These are phyloP conservation scores for Gymnopilus dilepis DNA, from an alignment of 768 basidiomycete species.

Conservation along the genomic window DNA sequence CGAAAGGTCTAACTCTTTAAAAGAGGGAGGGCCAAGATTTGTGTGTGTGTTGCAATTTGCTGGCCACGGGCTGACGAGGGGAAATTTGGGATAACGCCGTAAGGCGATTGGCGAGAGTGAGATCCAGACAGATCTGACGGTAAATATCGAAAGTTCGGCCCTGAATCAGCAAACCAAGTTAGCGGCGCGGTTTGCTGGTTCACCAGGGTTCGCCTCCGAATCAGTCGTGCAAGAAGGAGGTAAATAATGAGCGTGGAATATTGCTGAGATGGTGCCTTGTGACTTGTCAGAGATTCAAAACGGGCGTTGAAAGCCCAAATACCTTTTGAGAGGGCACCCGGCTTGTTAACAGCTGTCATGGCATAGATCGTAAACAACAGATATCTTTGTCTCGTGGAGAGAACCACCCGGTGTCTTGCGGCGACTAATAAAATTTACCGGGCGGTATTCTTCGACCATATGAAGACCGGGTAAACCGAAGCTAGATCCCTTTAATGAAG, in stretches of 20 bases:
- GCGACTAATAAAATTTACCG: constrained; percentile 22
- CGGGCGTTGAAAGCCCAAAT: background rate
- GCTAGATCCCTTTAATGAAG: constrained; percentile 10
- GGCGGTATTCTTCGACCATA: constrained; percentile 21
- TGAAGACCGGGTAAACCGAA: constrained; percentile 24
- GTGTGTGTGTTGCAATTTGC: constrained; percentile 14
- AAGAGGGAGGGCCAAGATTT: constrained; percentile 11
- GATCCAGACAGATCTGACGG: constrained; percentile 21
- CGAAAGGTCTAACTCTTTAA: constrained; percentile 1
- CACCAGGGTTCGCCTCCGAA: constrained; percentile 8
- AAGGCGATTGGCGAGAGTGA: constrained; percentile 12
- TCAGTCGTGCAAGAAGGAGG: constrained; percentile 5
- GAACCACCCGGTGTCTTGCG: constrained; percentile 23
- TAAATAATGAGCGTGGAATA: constrained; percentile 11
- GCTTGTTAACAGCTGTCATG: constrained; percentile 10
- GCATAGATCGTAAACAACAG: constrained; percentile 16
- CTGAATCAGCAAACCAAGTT: constrained; percentile 15
- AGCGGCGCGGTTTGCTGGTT: constrained; percentile 13
- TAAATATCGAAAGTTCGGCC: constrained; percentile 16
- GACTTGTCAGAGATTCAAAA: constrained; percentile 4
- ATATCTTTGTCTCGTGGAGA: constrained; percentile 20
- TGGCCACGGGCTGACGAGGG: constrained; percentile 14
- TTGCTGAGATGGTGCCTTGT: constrained; percentile 8
- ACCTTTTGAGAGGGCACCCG: background rate
- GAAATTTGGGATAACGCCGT: constrained; percentile 18